Conservation (phyloP, 805 yeast species). For the Cyberlindnera galapagoensis region DNA sequence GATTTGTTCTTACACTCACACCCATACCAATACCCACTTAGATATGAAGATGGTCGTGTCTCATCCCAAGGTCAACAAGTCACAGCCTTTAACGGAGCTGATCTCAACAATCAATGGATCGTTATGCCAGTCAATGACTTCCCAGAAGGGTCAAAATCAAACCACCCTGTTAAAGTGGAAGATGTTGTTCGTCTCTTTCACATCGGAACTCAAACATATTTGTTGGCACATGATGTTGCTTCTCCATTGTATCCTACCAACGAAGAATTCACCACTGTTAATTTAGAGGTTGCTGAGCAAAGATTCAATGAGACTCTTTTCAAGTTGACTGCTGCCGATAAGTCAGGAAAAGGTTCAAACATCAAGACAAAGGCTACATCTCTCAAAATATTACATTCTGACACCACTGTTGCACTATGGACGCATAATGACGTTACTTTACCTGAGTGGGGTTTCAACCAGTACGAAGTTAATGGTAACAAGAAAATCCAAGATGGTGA, state of each 20-base stretch:
- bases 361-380: slow-evolving; percentile 67
- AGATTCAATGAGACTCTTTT: slow-evolving; percentile 73
- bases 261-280: slow-evolving; percentile 82
- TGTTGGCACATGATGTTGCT: slow-evolving; percentile 92
- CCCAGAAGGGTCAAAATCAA: slow-evolving; percentile 31
- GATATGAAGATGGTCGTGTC: slow-evolving; percentile 94
- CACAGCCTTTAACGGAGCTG: slow-evolving; percentile 55
- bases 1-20: slow-evolving; percentile 82
- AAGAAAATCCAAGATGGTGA: slow-evolving; percentile 64
- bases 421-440: slow-evolving; percentile 75
- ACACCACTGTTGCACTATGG: slow-evolving; percentile 91
- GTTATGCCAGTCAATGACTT: slow-evolving; percentile 56
- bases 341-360: slow-evolving; percentile 40
- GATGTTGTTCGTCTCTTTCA: slow-evolving; percentile 78
- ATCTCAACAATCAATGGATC: slow-evolving; percentile 78
- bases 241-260: slow-evolving; percentile 90
- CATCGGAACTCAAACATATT: slow-evolving; percentile 67
- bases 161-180: slow-evolving; percentile 56
- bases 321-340: slow-evolving; percentile 56
- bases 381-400: slow-evolving; percentile 71
- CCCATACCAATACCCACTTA: slow-evolving; percentile 63
- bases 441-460: slow-evolving; percentile 93
- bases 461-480: slow-evolving; percentile 93
- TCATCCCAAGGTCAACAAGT: slow-evolving; percentile 95
- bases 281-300: slow-evolving; percentile 48